Conservation (phyloP, 495 filamentous ascomycete genomes). For the Melanomma pulvis-pyrius region DNA sequence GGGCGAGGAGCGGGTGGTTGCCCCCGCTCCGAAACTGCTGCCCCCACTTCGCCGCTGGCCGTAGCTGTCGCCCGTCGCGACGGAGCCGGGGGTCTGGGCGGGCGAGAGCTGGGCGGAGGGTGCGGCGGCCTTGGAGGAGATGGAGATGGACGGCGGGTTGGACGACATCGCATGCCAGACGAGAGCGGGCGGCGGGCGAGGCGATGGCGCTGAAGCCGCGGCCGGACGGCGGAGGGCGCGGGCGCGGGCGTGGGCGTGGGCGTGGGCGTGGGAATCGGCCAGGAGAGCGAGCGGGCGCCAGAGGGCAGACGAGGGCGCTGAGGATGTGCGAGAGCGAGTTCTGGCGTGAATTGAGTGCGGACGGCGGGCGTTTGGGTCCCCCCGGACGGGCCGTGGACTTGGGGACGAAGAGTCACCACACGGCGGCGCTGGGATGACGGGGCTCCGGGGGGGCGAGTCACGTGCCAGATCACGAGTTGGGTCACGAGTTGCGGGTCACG, state of each 20-base stretch:
- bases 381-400: conserved; percentile 35
- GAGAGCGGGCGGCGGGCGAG: conserved; percentile 10
- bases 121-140: conserved; percentile 41
- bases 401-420: conserved; percentile 33
- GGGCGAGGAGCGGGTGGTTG: conserved; percentile 42
- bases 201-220: conserved; percentile 16
- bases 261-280: neutral
- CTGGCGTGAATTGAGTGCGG: conserved; percentile 10
- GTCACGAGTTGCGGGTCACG: no score
- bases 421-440: neutral
- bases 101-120: conserved; percentile 45
- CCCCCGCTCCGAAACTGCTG: conserved; percentile 63
- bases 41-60: conserved; percentile 64
- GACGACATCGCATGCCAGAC: conserved; percentile 35
- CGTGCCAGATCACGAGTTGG: no score
- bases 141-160: conserved; percentile 35
- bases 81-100: conserved; percentile 40
- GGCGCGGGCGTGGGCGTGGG: conserved; percentile 1
- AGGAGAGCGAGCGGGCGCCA: neutral
- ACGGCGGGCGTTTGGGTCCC: conserved; percentile 33
- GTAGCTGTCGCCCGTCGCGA: conserved; percentile 39
- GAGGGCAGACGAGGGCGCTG: neutral
- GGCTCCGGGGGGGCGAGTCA: neutral
- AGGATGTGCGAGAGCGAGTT: neutral
- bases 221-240: neutral